phyloP scores from a whole-genome alignment of 2,329 filamentous ascomycete species.

The Aspergillus uvarum region DNA sequence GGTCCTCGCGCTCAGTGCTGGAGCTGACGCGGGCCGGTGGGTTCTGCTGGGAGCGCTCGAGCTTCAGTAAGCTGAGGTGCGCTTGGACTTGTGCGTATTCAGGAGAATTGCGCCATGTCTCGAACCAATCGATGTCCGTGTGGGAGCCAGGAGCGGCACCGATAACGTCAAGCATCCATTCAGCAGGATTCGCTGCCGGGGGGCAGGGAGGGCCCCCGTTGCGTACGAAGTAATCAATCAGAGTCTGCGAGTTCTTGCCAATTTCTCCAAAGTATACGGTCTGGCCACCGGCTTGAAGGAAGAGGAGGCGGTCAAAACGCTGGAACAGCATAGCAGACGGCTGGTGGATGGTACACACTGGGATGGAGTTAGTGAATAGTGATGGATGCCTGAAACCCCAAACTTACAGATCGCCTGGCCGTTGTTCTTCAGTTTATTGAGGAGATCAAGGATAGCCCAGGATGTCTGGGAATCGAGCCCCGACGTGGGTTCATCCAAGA shows the following conservation, averaged over 20 bases:
- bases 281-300: constrained; percentile 42
- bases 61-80: too few species aligned
- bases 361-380: too few species aligned
- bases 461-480: constrained; percentile 84
- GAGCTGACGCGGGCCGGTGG: too few species aligned
- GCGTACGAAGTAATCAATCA: constrained; percentile 62
- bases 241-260: constrained; percentile 53
- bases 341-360: too few species aligned
- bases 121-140: background rate
- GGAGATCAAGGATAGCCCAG: constrained; percentile 76
- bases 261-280: constrained; percentile 67
- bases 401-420: too few species aligned
- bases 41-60: too few species aligned
- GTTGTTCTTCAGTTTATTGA: constrained; percentile 68
- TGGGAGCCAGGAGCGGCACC: constrained; percentile 37
- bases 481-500: constrained; percentile 85
- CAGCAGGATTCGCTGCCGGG: constrained; percentile 61
- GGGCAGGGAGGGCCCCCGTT: constrained; percentile 56
- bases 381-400: too few species aligned
- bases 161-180: constrained; percentile 62
- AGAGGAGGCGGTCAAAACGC: too few species aligned
- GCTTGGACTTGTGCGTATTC: background rate
- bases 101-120: background rate
- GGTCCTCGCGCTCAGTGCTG: too few species aligned
- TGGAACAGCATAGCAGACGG: too few species aligned